Base-by-base conservation (phyloP, 129 eudicot genomes). In the Lactuca sativa region DNA sequence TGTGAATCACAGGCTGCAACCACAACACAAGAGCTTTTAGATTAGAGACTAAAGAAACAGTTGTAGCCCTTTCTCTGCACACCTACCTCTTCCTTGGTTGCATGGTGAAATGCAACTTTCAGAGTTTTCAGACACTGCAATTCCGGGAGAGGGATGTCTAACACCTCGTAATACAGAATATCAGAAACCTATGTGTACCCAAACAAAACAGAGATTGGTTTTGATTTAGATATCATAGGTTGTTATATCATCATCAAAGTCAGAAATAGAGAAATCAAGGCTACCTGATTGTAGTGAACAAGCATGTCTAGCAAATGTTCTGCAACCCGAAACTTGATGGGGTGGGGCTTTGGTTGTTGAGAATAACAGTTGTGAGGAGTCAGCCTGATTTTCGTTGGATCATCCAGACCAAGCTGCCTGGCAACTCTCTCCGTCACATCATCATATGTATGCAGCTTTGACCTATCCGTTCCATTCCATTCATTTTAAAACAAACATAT, bases 301-400 rank as follows among this genome's bases (percentile, higher is more conserved):
- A 93, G 88, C 98, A 93, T 89, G 74, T 93, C 98, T 75, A 84
- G 59, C 76, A 93, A 73, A 55, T 87, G 95, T 63, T 89, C 95
- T 16, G 85, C 90, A 10, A 80, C 90, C 66, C 98, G 81, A 73
- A 85, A 93, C 56, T 89, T 93, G 21, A 93, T 82, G 21, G 87
- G 90, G 64, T 86, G 90, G 44, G 98, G 95, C 59, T 87, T 93
- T 14, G 98, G 98, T 70, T 89, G 98, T 80, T 89, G 98, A 43
- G 98, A 93, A 70, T 93, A 93, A 73, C 96, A 86, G 71, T 89
- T 93, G 73, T 93, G 98, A 76, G 97, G 86, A 53, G 98, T 93
- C 56, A 93, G 97, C 80, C 98, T 82, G 77, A 93, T 93, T 82
- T 87, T 93, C 0, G 98, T 79, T 14, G 96, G 87, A 86, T 93